phyloP scores from a whole-genome alignment of 805 yeast genomes.

The Ogataea polymorpha region DNA sequence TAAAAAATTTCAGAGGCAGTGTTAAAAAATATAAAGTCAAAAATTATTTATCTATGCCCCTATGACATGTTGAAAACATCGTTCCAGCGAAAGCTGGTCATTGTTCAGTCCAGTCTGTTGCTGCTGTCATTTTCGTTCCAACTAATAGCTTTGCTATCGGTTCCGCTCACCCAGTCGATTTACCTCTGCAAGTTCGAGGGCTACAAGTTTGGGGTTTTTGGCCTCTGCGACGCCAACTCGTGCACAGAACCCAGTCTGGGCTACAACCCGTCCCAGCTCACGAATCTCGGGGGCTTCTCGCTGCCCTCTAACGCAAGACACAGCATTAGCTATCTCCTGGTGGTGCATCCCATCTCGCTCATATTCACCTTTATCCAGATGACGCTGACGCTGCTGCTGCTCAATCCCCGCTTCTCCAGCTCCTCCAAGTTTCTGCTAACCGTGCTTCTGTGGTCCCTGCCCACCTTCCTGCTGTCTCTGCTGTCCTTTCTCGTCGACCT shows the following conservation, averaged over 20 bases:
- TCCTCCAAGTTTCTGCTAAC: conserved; percentile 45
- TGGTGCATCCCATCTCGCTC: conserved; percentile 66
- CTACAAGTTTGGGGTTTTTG: conserved; percentile 66
- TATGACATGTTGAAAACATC: conserved; percentile 3
- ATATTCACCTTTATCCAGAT: conserved; percentile 50
- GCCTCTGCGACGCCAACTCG: conserved; percentile 46
- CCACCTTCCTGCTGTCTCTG: conserved; percentile 65
- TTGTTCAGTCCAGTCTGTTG: conserved; percentile 30
- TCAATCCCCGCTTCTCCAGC: conserved; percentile 31
- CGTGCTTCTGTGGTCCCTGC: conserved; percentile 56
- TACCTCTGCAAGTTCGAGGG: conserved; percentile 49
- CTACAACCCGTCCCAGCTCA: conserved; percentile 33
- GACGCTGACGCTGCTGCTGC: conserved; percentile 38
- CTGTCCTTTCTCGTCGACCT: conserved; percentile 81
- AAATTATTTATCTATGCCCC: neutral
- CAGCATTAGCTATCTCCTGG: conserved; percentile 55
- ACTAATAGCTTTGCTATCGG: conserved; percentile 55
- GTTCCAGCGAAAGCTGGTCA: conserved; percentile 21
- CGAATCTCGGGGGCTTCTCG: conserved; percentile 38
- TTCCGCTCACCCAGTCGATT: conserved; percentile 51
- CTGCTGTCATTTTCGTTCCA: conserved; percentile 55
- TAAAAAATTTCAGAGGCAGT: conserved; percentile 9
- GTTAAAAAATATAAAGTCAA: neutral
- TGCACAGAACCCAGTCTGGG: conserved; percentile 47
- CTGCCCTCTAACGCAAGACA: conserved; percentile 60